Evolutionary conservation across 352 stramenopile species (phyloP).

Genomic region (Pythium sukuiense): DNA sequence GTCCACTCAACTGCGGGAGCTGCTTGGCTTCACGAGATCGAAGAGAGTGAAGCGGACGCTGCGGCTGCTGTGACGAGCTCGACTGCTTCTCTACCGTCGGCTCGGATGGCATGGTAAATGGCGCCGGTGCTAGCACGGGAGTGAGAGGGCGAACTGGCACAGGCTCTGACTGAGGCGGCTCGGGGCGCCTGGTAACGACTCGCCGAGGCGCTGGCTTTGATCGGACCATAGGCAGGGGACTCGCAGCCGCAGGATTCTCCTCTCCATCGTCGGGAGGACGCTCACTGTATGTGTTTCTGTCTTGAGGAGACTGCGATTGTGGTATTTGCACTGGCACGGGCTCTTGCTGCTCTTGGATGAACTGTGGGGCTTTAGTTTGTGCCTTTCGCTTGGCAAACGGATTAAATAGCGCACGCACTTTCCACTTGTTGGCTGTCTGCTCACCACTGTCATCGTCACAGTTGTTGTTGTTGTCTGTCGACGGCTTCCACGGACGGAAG

Average conservation of each 20-base stretch:
- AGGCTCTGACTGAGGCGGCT: not conserved
- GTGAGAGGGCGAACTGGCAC: not conserved
- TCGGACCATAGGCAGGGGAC: slow-evolving; percentile 1
- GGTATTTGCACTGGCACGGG: not conserved
- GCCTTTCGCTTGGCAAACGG: slow-evolving; percentile 62
- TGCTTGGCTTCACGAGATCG: slow-evolving; percentile 18
- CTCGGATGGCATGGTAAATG: not conserved
- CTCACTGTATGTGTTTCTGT: not conserved
- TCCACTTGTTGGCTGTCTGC: slow-evolving; percentile 62
- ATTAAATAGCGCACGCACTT: slow-evolving; percentile 63
- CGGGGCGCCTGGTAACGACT: not conserved
- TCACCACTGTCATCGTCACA: slow-evolving; percentile 11
- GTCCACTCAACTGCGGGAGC: slow-evolving; percentile 1
- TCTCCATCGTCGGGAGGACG: not conserved
- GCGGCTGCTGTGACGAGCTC: not conserved
- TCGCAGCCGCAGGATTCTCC: slow-evolving; percentile 14
- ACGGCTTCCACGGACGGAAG: slow-evolving; percentile 62
- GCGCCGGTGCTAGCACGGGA: not conserved
- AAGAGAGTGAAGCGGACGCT: not conserved
- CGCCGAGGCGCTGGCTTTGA: not conserved
- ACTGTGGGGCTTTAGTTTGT: not conserved
- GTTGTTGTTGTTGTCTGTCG: slow-evolving; percentile 21
- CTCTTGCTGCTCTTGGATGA: not conserved
- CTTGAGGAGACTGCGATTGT: not conserved
- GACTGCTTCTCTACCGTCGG: not conserved